Evolutionary conservation across 192 early-diverging fungal genomes (phyloP).

Genomic region (Podochytrium sp.): DNA sequence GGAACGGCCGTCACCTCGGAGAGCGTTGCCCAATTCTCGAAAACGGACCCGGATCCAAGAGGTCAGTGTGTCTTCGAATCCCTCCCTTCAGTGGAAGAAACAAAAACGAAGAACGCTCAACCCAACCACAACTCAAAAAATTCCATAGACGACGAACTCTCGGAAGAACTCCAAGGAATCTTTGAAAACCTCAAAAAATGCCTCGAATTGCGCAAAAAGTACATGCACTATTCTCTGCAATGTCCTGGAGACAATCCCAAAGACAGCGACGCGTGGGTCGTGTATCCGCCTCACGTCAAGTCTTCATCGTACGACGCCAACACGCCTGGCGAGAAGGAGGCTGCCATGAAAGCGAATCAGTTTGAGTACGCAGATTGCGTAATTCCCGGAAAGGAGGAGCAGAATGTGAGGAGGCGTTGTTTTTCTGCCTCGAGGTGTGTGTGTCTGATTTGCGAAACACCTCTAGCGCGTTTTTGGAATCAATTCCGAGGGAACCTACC

Average conservation of each 20-base stretch:
- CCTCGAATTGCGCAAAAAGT: slow-evolving; percentile 79
- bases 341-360: slow-evolving; percentile 9
- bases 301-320: slow-evolving; percentile 46
- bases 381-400: slow-evolving; percentile 40
- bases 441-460: background rate
- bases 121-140: no score
- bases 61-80: background rate
- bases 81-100: no score
- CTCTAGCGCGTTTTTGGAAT: slow-evolving; percentile 9
- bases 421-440: background rate
- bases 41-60: slow-evolving; percentile 29
- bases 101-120: no score
- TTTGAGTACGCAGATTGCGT: slow-evolving; percentile 48
- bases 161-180: slow-evolving; percentile 63
- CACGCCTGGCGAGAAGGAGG: background rate
- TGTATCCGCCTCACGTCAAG: slow-evolving; percentile 86
- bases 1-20: slow-evolving; percentile 59
- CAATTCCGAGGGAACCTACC: slow-evolving; percentile 27
- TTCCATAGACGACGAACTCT: slow-evolving; percentile 55
- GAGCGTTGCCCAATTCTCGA: slow-evolving; percentile 44
- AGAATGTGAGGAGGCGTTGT: slow-evolving; percentile 50
- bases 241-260: slow-evolving; percentile 81
- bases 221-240: slow-evolving; percentile 79
- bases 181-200: slow-evolving; percentile 71
- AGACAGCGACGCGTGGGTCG: slow-evolving; percentile 74